These are phyloP conservation scores for Trametes elegans DNA, from an alignment of 768 basidiomycete genomes.

Conservation along the genomic window DNA sequence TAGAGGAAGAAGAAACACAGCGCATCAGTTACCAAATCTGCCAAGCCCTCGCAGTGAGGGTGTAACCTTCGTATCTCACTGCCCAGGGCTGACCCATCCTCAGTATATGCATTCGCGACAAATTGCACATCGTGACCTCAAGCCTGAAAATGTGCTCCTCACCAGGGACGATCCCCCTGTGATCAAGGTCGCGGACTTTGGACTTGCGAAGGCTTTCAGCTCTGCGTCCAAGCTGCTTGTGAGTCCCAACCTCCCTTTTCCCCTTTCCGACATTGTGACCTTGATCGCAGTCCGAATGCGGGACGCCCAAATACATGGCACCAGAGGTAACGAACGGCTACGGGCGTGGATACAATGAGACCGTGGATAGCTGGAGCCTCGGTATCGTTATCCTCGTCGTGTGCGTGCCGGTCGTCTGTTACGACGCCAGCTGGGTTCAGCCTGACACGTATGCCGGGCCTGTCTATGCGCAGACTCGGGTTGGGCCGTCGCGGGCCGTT, in stretches of 20 bases:
- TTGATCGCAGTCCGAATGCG: too few species aligned
- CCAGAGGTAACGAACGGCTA: too few species aligned
- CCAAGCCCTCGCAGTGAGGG: slow-evolving; percentile 63
- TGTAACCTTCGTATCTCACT: background rate
- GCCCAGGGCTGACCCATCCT: slow-evolving; percentile 41
- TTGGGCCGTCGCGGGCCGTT: too few species aligned
- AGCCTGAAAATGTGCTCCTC: slow-evolving; percentile 89
- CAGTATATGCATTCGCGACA: slow-evolving; percentile 69
- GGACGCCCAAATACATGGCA: too few species aligned
- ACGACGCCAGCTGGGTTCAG: slow-evolving; percentile 52
- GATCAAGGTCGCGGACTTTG: slow-evolving; percentile 94
- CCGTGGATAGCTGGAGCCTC: slow-evolving; percentile 93
- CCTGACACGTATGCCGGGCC: too few species aligned
- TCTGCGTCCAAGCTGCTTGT: slow-evolving; percentile 62
- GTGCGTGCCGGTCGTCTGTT: slow-evolving; percentile 39
- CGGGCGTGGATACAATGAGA: too few species aligned
- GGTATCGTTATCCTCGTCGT: slow-evolving; percentile 92
- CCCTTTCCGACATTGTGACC: background rate
- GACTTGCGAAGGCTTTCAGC: slow-evolving; percentile 86
- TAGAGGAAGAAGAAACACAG: slow-evolving; percentile 35
- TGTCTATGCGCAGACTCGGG: too few species aligned
- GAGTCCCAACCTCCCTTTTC: slow-evolving; percentile 49
- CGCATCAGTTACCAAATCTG: slow-evolving; percentile 83
- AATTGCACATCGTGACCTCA: slow-evolving; percentile 90
- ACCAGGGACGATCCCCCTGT: slow-evolving; percentile 64